A percentile compares a stretch with the other conserved stretches of the same genome.
phyloP scores from a whole-genome alignment of 2,329 filamentous ascomycete genomes.

The Apiospora koreana region DNA sequence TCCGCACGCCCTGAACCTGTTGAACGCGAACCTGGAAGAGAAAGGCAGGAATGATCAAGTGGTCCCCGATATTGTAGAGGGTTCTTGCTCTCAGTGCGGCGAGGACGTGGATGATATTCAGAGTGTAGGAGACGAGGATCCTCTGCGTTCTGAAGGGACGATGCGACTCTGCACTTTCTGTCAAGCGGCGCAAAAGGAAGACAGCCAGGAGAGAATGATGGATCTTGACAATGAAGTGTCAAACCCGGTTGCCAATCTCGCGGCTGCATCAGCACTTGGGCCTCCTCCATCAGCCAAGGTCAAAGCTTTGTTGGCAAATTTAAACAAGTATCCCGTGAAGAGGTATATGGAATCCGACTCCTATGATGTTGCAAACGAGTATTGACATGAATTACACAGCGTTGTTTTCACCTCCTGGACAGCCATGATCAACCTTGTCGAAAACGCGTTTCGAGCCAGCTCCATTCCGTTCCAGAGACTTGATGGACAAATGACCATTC shows the following conservation, averaged over 20 bases:
- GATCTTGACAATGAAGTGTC: background rate
- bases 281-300: background rate
- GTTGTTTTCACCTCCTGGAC: conserved; percentile 32
- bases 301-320: background rate
- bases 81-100: background rate
- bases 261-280: background rate
- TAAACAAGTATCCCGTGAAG: background rate
- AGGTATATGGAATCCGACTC: conserved; percentile 16
- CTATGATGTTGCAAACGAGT: too few species aligned
- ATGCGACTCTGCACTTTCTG: background rate
- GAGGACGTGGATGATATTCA: background rate
- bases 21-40: background rate
- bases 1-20: background rate
- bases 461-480: conserved; percentile 23
- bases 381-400: conserved; percentile 20
- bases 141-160: background rate
- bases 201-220: background rate
- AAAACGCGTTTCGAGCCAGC: conserved; percentile 15
- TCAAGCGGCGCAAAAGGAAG: background rate
- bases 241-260: too few species aligned
- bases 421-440: conserved; percentile 30
- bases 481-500: conserved; percentile 24
- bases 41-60: background rate
- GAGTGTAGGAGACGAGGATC: background rate
- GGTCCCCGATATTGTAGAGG: background rate